phyloP scores from a whole-genome alignment of 176 grass and related monocot genomes.

The Aegilops longissima region DNA sequence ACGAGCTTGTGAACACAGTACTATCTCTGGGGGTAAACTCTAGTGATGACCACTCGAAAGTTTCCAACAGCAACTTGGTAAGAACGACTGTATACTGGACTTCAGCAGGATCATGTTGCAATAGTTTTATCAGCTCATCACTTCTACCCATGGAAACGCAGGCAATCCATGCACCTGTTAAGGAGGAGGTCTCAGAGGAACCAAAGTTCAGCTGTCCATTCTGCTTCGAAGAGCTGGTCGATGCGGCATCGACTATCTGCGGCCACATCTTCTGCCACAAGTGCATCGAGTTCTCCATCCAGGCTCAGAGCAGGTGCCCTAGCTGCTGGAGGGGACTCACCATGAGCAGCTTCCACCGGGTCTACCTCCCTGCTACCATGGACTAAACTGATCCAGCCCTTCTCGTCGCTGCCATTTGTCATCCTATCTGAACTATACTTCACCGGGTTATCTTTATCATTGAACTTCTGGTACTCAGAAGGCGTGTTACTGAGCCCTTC shows the following conservation, averaged over 20 bases:
- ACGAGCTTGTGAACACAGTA: neutral
- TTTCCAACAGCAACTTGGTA: neutral
- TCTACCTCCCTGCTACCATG: constrained; percentile 51
- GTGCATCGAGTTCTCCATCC: constrained; percentile 59
- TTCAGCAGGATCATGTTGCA: neutral
- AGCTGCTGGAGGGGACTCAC: constrained; percentile 57
- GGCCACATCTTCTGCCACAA: constrained; percentile 85
- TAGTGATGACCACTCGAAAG: neutral
- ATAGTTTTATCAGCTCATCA: neutral
- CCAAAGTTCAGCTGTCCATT: constrained; percentile 62
- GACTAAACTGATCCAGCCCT: constrained; percentile 13
- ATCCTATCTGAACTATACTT: neutral
- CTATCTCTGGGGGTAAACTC: neutral
- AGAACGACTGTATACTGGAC: too few species aligned
- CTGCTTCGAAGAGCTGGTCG: constrained; percentile 51
- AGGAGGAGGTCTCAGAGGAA: constrained; percentile 31
- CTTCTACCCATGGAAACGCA: neutral
- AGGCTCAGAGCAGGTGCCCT: constrained; percentile 67
- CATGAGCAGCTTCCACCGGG: constrained; percentile 47
- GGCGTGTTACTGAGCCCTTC: neutral
- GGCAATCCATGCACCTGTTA: constrained; percentile 28
- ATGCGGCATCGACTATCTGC: constrained; percentile 73
- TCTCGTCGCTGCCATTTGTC: neutral
- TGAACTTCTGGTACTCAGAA: neutral
- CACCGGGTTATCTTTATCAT: constrained; percentile 4